Percentiles rank a stretch among this genome's conserved stretches.
phyloP scores from a whole-genome alignment of 345 rosid species.

The Brassica juncea region DNA sequence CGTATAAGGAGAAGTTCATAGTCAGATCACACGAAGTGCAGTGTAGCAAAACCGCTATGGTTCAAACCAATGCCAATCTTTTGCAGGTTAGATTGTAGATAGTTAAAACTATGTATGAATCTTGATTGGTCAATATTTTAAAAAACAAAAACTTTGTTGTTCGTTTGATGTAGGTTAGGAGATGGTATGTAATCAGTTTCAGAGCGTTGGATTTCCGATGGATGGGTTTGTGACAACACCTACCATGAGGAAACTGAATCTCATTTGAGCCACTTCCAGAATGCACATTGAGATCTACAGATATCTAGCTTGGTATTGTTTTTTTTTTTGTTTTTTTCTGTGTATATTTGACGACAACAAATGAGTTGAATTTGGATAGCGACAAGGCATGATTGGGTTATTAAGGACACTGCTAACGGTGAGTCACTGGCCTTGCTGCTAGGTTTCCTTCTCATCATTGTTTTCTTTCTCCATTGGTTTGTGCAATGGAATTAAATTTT shows the following conservation, averaged over 20 bases:
- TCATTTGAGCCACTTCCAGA: conserved; percentile 95
- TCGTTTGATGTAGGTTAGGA: conserved; percentile 50
- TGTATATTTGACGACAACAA: neutral
- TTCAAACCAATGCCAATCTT: conserved; percentile 89
- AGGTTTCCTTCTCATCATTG: conserved; percentile 43
- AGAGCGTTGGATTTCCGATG: conserved; percentile 87
- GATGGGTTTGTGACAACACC: conserved; percentile 89
- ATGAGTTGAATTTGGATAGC: conserved; percentile 45
- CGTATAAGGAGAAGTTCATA: conserved; percentile 84
- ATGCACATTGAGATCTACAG: conserved; percentile 95
- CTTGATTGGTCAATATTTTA: neutral
- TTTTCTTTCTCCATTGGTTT: neutral
- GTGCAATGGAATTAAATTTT: neutral
- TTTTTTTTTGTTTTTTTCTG: conserved; percentile 45
- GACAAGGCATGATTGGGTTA: conserved; percentile 90
- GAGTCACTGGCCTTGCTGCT: conserved; percentile 93
- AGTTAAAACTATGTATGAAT: neutral
- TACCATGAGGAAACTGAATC: conserved; percentile 91
- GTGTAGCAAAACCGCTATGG: conserved; percentile 86
- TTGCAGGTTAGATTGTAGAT: conserved; percentile 59
- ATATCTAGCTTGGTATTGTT: conserved; percentile 82
- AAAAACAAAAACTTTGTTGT: conserved; percentile 5
- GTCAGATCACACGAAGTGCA: conserved; percentile 90
- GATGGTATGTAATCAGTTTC: conserved; percentile 93
- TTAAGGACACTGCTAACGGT: conserved; percentile 70